Conservation (phyloP, 192 early-diverging fungal genomes). For the Coemansia sp. region DNA sequence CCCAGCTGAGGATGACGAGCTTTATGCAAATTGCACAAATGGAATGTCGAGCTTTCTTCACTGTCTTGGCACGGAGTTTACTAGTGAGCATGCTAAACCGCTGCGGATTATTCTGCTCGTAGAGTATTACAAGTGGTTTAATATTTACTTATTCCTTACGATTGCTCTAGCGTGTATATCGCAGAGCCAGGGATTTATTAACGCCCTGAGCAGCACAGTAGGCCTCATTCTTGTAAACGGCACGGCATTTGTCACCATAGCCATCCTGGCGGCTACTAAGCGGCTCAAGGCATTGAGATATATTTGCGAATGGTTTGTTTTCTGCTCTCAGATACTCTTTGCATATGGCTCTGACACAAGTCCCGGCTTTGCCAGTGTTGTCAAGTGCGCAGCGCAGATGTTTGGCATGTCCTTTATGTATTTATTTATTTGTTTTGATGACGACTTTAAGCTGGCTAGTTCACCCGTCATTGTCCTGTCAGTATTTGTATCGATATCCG, state of each 20-base stretch:
- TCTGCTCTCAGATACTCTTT: neutral
- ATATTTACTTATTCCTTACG: neutral
- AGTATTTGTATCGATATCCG: neutral
- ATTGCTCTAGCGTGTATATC: neutral
- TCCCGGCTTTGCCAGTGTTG: neutral
- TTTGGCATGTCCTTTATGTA: neutral
- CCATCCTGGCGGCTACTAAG: neutral
- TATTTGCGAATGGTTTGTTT: neutral
- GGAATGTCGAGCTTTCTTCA: neutral
- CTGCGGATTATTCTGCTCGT: neutral
- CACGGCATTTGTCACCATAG: neutral
- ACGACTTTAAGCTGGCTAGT: neutral
- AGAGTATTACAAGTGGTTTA: neutral
- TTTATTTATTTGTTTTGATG: neutral
- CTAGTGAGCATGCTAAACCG: neutral
- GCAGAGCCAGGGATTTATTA: neutral
- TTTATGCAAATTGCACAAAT: neutral
- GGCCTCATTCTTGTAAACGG: neutral
- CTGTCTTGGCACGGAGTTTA: neutral
- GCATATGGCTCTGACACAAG: neutral
- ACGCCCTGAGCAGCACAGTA: neutral
- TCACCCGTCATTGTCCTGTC: neutral
- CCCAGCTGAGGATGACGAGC: neutral
- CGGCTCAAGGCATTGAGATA: neutral
- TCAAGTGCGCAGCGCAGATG: constrained; percentile 4